Base-by-base conservation (phyloP, 768 basidiomycete species). In the Amanita rimosa region DNA sequence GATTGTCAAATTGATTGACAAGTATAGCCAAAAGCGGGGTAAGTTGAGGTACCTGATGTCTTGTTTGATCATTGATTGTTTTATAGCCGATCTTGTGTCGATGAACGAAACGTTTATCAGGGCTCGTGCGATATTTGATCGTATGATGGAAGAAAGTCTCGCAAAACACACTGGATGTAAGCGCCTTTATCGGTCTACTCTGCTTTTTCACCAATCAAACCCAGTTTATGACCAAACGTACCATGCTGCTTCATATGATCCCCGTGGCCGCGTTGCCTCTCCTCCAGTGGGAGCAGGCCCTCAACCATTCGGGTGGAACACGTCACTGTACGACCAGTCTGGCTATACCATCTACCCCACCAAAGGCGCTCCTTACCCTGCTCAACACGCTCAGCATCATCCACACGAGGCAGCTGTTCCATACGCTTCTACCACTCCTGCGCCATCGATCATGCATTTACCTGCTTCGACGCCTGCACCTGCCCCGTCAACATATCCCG, bases 1-100 rank as follows among this genome's bases (percentile, higher is more conserved):
- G 72, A 95, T 98, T 54, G 93, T 96, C 53, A 92, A 93, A 59
- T 66, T 98, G 47, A 96, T 97, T 53, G 92, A 96, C 62, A 96
- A 93, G 69, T 97, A 97, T 60, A 92, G 85, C 57, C 92, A 95
- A 70, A 96, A 97, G 68, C 74, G 92, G 66, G 75, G 75, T 73
- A 51, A 31, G 55, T 62, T 16, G 24, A 52, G 48, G 34, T 31
- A 48, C 43, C 44, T 44, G 29, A 6, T 43, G 26, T 17, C 14
- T 16, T 0, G 19, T 31, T 29, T 36, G 24, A 13, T 8, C 53
- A 43, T 29, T 29, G 73, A 78, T 47, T 46, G 65, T 26, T n/a
- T 0, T 11, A 48, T 55, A 95, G 94, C 93, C 49, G 95, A 98
- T 63, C 72, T 97, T 27, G 84, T 93, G 5, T 81, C 85, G 2